phyloP scores from a whole-genome alignment of 345 rosid species.

The Salix exigua region DNA sequence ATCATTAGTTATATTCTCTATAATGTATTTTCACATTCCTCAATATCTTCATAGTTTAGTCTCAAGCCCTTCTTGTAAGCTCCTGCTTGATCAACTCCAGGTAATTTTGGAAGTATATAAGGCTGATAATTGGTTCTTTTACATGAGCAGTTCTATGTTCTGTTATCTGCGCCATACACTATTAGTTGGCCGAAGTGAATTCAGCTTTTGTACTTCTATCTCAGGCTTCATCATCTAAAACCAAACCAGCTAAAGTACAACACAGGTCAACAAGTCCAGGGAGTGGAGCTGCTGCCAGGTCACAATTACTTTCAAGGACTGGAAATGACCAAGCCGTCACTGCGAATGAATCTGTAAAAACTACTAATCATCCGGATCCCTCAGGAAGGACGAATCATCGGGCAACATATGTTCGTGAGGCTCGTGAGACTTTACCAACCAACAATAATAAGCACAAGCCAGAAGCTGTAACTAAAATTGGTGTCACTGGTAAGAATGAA shows the following conservation, averaged over 20 bases:
- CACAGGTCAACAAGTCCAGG: constrained; percentile 26
- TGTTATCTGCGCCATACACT: neutral
- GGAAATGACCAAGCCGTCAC: constrained; percentile 17
- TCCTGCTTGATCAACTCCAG: neutral
- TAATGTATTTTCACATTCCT: neutral
- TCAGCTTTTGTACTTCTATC: neutral
- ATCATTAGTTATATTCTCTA: neutral
- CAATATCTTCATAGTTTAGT: neutral
- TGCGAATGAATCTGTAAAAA: constrained; percentile 5
- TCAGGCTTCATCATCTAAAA: constrained; percentile 29
- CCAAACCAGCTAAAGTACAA: constrained; percentile 20
- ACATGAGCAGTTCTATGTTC: neutral
- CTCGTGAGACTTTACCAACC: constrained; percentile 11
- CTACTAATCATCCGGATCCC: constrained; percentile 7
- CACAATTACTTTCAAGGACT: constrained; percentile 25
- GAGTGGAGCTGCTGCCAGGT: constrained; percentile 16
- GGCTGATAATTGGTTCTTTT: neutral
- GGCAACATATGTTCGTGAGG: constrained; percentile 19
- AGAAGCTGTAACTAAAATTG: constrained; percentile 16
- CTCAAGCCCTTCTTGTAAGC: neutral
- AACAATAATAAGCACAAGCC: constrained; percentile 1
- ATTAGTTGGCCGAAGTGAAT: neutral
- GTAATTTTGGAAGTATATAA: neutral
- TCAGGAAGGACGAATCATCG: constrained; percentile 10
- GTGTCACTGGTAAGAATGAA: constrained; percentile 16